Evolutionary conservation across 352 stramenopile genomes (phyloP), one percentile per base, ranked within the genome.

Genomic region (Globisporangium recalcitrans): DNA sequence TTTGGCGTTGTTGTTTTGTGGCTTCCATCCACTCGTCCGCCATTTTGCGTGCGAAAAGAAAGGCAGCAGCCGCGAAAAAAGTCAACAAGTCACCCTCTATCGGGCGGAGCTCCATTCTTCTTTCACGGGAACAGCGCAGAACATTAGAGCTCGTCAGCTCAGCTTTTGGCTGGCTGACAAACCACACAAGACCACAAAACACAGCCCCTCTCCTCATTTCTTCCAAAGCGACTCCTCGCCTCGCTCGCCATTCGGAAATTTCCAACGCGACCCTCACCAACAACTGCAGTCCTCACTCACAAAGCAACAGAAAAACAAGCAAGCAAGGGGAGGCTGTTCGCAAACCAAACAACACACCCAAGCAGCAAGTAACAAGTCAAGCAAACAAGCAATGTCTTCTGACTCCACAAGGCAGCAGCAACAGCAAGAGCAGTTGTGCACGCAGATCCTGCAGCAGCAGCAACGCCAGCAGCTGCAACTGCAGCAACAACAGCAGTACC

Each of bases 71-170:
- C 38, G n/a, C 14, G 14, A 44, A 44, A 44, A 44, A 44, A 44
- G 13, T 42, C 36, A 44, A 4, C 38, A 44, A 44, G 21, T 44
- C 38, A 44, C 38, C 38, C 38, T 44, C 1, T 44, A 44, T 44
- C 38, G 38, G 38, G 38, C 38, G 38, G 46, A 52, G 21, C 5
- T 24, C 46, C n/a, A 29, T 31, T 58, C 10, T 58, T 46, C 19
- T 58, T 58, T 21, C 31, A 58, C 19, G n/a, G 8, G 52, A 58
- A 58, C 52, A 58, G 9, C 10, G 7, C 5, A 24, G 52, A 58
- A 58, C n/a, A 29, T 5, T 6, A 21, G 21, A 5, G 31, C n/a
- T 14, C n/a, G 19, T 40, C 42, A 16, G 9, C 6, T 52, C 46
- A 52, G 27, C 47, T 5, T n/a, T n/a, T n/a, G n/a, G n/a, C n/a